phyloP scores from a whole-genome alignment of 768 basidiomycete species.

The Boletus subcaerulescens region DNA sequence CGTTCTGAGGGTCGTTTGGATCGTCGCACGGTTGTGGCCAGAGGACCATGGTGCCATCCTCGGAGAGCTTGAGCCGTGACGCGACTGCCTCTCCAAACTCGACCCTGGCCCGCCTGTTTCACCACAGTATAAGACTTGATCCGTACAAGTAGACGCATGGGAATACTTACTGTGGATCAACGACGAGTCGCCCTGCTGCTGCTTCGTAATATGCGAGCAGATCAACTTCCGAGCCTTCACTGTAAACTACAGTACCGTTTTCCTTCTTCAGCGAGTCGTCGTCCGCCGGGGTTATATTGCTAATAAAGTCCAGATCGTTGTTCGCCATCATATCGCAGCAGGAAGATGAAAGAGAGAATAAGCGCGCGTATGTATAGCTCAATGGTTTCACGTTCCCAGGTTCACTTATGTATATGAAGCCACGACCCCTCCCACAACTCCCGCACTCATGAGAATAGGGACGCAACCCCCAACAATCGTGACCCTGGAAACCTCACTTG shows the following conservation, averaged over 20 bases:
- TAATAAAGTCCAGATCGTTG: not conserved
- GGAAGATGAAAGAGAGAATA: not conserved
- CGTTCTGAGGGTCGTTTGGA: conserved; percentile 54
- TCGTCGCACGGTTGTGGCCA: conserved; percentile 55
- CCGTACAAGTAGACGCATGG: no score
- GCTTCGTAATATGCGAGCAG: conserved; percentile 47
- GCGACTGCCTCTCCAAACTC: conserved; percentile 51
- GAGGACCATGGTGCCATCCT: conserved; percentile 45
- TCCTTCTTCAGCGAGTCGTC: conserved; percentile 3
- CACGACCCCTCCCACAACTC: no score
- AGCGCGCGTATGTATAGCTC: not conserved
- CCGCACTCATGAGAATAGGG: no score
- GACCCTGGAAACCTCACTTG: no score
- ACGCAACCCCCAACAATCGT: no score
- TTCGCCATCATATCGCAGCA: not conserved
- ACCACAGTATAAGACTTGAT: not conserved
- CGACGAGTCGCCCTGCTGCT: conserved; percentile 55
- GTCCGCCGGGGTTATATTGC: not conserved
- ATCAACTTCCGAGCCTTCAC: conserved; percentile 29
- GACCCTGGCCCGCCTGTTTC: conserved; percentile 41
- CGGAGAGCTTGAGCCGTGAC: conserved; percentile 43
- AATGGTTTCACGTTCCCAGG: not conserved
- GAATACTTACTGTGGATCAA: conserved; percentile 54
- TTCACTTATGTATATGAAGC: not conserved
- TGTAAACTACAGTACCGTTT: not conserved